phyloP scores from a whole-genome alignment of 768 basidiomycete species.

The Suillus variegatus region DNA sequence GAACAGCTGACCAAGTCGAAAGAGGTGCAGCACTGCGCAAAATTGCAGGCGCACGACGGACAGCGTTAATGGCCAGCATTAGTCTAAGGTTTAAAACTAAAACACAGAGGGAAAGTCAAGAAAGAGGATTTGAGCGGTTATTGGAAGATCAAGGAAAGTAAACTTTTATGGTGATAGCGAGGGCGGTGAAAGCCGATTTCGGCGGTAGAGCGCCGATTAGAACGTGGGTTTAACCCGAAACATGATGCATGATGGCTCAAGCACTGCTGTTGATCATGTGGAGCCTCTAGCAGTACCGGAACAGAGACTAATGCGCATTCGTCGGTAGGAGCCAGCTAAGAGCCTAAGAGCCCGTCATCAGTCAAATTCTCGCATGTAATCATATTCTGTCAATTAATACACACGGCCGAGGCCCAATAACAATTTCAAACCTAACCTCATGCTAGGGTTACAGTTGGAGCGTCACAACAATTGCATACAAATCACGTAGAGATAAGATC shows the following conservation, averaged over 20 bases:
- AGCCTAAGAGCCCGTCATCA: neutral
- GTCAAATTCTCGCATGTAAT: neutral
- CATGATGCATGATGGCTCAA: neutral
- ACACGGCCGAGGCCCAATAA: conserved; percentile 6
- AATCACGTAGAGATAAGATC: conserved; percentile 24
- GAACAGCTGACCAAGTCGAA: conserved; percentile 81
- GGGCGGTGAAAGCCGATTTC: conserved; percentile 15
- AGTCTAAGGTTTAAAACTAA: conserved; percentile 35
- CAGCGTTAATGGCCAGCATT: conserved; percentile 47
- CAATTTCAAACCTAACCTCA: conserved; percentile 22
- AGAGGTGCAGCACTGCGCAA: conserved; percentile 41
- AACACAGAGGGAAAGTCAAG: conserved; percentile 21
- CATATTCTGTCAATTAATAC: conserved; percentile 4
- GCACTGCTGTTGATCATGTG: neutral
- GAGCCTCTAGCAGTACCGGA: neutral
- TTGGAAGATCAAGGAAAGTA: neutral
- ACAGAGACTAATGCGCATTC: neutral
- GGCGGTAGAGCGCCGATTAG: conserved; percentile 18
- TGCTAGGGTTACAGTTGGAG: conserved; percentile 11
- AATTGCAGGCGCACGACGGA: conserved; percentile 51
- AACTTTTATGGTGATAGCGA: neutral
- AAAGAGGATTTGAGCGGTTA: conserved; percentile 18
- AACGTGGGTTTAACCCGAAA: conserved; percentile 9
- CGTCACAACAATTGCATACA: conserved; percentile 3
- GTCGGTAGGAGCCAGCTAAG: neutral